A percentile compares a stretch with the other conserved stretches of the same genome.
phyloP scores from a whole-genome alignment of 129 eudicot species.

The Kitagawia praeruptora region DNA sequence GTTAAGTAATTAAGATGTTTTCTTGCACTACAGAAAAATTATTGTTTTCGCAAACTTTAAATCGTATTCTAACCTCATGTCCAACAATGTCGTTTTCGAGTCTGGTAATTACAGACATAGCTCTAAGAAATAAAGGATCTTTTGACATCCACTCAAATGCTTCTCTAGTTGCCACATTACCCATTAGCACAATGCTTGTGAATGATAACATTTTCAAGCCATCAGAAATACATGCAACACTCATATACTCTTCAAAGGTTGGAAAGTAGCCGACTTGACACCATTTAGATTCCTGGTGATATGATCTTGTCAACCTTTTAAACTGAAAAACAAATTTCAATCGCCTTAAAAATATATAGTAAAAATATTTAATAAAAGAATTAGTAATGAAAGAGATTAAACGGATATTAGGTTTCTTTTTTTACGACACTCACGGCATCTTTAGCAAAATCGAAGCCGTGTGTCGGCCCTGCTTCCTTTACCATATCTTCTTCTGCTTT shows the following conservation, averaged over 20 bases:
- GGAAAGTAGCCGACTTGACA: neutral
- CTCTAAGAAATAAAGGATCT: neutral
- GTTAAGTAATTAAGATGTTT: neutral
- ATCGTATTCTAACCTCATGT: neutral
- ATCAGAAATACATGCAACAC: neutral
- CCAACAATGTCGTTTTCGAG: neutral
- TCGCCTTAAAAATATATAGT: neutral
- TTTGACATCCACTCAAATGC: neutral
- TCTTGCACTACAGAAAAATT: neutral
- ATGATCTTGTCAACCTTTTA: neutral
- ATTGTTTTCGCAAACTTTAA: neutral
- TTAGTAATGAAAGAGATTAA: neutral
- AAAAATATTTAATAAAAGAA: neutral
- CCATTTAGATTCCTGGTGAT: neutral
- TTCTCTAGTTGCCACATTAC: neutral
- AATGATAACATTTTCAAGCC: neutral
- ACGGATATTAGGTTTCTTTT: neutral
- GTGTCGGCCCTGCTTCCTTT: neutral
- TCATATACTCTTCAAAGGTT: neutral
- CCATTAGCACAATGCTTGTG: neutral
- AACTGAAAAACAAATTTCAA: neutral
- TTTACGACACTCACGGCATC: neutral
- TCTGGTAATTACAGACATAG: neutral
- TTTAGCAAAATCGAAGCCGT: conserved; percentile 10
- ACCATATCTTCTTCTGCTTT: conserved; percentile 24